Evolutionary conservation across 106 monocot genomes (phyloP), one percentile per base, ranked within the genome.

Genomic region (Hemerocallis citrina): DNA sequence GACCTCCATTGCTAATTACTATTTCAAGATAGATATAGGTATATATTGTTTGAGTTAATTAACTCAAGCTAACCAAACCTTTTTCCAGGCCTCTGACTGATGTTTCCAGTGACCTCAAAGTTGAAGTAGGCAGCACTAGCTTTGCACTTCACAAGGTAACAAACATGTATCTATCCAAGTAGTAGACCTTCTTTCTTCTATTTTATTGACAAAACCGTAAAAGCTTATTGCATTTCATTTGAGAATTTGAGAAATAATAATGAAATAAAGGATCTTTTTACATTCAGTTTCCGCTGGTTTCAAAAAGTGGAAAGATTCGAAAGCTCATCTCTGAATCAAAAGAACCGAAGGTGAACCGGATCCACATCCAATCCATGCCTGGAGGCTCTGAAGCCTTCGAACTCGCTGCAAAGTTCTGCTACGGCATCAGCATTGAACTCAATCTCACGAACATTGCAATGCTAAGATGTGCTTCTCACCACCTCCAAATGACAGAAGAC

Each of bases 321-420:
- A 89, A 86, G 64, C 79, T 89, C 20, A n/a, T 94, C 39, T 75
- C 81, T 0, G 89, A 86, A 44, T 50, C 83, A 11, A 85, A 73
- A 52, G 85, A 89, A 19, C 43, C 70, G 5, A 89, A 85, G 54
- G 38, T 70, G 21, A 59, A 55, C 19, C 76, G 78, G 29, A 71
- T 95, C 21, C 74, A 58, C 63, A 75, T 95, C 47, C 82, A 83
- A 1, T 43, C 62, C 35, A 71, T 75, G 15, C 94, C 94, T 0
- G 94, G 94, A 8, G 94, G 94, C 38, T 48, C 89, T 8, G 78
- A 80, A 25, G 77, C 78, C 15, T 95, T 95, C 39, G 89, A 95
- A 57, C 65, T 95, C 14, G 85, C 94, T 1, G 94, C 94, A 1
- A 94, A 86, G 62, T 89, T 86, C 75, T 89, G 85, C 58, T 94